Percentiles rank a stretch among this genome's conserved stretches.
Evolutionary conservation across 2,329 filamentous ascomycete species (phyloP).

Genomic region (Beauveria sp.): DNA sequence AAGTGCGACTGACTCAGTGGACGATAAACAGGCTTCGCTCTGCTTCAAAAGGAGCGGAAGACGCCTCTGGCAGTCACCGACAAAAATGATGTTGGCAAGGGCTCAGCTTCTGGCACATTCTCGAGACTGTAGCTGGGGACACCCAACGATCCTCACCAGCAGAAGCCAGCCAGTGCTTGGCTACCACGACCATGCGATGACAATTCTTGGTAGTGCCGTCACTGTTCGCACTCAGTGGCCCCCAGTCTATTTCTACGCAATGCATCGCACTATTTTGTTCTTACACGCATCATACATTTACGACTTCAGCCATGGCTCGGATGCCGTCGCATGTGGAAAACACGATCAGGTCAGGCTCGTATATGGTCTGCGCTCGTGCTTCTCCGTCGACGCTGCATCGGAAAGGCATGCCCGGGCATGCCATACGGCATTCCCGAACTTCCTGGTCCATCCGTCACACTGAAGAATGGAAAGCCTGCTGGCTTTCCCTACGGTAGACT

Average conservation of each 20-base stretch:
- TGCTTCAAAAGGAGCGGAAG: conserved; percentile 62
- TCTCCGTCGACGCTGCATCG: conserved; percentile 3
- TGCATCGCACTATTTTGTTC: conserved; percentile 34
- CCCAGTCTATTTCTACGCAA: background rate
- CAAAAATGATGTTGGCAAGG: conserved; percentile 24
- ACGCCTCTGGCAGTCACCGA: conserved; percentile 32
- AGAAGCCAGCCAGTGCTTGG: background rate
- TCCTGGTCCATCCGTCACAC: conserved; percentile 3
- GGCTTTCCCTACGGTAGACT: conserved; percentile 4
- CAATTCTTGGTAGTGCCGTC: background rate
- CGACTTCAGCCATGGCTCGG: conserved; percentile 33
- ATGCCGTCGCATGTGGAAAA: conserved; percentile 18
- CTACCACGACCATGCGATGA: background rate
- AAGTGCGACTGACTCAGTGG: conserved; percentile 77
- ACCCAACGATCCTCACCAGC: background rate
- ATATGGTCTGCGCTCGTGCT: background rate
- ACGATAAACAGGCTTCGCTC: conserved; percentile 79
- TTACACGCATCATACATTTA: conserved; percentile 31
- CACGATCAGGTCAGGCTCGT: background rate
- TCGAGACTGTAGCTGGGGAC: conserved; percentile 4
- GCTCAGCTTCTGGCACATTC: conserved; percentile 11
- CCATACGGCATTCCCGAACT: background rate
- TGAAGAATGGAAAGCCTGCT: background rate
- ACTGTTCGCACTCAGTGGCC: background rate
- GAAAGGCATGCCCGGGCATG: conserved; percentile 12